A percentile compares a stretch with the other conserved stretches of the same genome.
Conservation (phyloP, 805 yeast genomes). For the Wickerhamiella nectarea region DNA sequence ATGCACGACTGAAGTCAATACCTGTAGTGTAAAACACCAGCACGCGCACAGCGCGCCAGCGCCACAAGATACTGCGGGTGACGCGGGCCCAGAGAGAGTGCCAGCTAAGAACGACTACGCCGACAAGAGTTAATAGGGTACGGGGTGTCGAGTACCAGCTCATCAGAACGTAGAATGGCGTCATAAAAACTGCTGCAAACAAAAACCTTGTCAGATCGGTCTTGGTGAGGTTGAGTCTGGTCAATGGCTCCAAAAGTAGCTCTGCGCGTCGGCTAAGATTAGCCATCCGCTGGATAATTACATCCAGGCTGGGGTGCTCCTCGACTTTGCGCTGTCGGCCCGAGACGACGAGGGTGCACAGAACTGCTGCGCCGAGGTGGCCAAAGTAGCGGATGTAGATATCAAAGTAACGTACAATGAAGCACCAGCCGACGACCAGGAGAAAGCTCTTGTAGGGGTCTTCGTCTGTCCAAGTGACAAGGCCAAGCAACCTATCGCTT, state of each 20-base stretch:
- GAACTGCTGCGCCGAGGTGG: slow-evolving; percentile 48
- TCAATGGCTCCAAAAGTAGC: slow-evolving; percentile 65
- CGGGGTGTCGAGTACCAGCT: slow-evolving; percentile 55
- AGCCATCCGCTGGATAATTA: slow-evolving; percentile 63
- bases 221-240: slow-evolving; percentile 52
- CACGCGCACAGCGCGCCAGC: slow-evolving; percentile 54
- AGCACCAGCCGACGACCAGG: slow-evolving; percentile 39
- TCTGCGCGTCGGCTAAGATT: slow-evolving; percentile 65
- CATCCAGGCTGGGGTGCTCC: slow-evolving; percentile 72
- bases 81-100: slow-evolving; percentile 80
- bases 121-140: slow-evolving; percentile 42
- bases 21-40: slow-evolving; percentile 77
- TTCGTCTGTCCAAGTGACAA: slow-evolving; percentile 84
- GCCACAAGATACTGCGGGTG: slow-evolving; percentile 75
- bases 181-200: slow-evolving; percentile 70
- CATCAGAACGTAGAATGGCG: slow-evolving; percentile 68
- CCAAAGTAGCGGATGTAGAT: slow-evolving; percentile 67
- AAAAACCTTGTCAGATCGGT: slow-evolving; percentile 68
- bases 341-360: slow-evolving; percentile 37
- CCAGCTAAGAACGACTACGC: slow-evolving; percentile 55
- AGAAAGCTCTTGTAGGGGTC: slow-evolving; percentile 65
- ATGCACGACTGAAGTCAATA: slow-evolving; percentile 25
- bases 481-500: slow-evolving; percentile 52
- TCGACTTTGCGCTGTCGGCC: slow-evolving; percentile 31
- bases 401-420: slow-evolving; percentile 65